Base-by-base conservation (phyloP, 2,329 filamentous ascomycete genomes). In the Calonectria multiphialidica region DNA sequence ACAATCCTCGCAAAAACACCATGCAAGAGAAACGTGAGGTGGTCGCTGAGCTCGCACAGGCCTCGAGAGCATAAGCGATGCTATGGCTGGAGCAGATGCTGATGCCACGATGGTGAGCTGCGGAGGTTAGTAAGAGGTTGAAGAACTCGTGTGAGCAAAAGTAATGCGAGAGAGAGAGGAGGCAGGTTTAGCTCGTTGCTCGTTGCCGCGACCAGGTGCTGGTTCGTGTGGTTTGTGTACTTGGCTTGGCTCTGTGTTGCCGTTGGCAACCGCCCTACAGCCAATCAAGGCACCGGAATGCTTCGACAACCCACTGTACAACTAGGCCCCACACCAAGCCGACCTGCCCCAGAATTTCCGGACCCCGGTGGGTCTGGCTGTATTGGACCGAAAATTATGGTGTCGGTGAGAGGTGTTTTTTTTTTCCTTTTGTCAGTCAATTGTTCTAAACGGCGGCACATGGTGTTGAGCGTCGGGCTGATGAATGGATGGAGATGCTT, bases 221-320 rank as follows among this genome's bases (percentile, higher is more conserved):
- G 64, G 59, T 50, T 68, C 63, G 55, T 45, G 66, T 78, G 76
- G 76, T 82, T 83, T 83, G 82, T 83, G 81, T 83, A 83, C 80
- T 81, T 83, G 80, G 70, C 25, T 28, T 67, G 28, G 28, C 28
- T 33, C 64, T 62, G 65, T 74, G 82, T 83, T 83, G 82, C 81
- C 72, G 77, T 30, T 82, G 78, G 76, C 80, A 82, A 82, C 80
- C 68, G 45, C 5, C 8, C 18, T 25, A 7, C 45, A 35, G 50
- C 57, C 65, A 68, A 64, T 68, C 25, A 33, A 18, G 30, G 13
- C 0, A 10, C 23, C 28, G 37, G 21, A 47, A 53, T 53, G 33
- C 42, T 66, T 61, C 59, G 61, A 53, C 16, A 68, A 21, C 7
- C 30, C 70, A 57, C 59, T 61, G 23, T 53, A 21, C 28, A 55